Evolutionary conservation across 176 grass and related monocot species (phyloP).

Genomic region (Paspalum vaginatum): DNA sequence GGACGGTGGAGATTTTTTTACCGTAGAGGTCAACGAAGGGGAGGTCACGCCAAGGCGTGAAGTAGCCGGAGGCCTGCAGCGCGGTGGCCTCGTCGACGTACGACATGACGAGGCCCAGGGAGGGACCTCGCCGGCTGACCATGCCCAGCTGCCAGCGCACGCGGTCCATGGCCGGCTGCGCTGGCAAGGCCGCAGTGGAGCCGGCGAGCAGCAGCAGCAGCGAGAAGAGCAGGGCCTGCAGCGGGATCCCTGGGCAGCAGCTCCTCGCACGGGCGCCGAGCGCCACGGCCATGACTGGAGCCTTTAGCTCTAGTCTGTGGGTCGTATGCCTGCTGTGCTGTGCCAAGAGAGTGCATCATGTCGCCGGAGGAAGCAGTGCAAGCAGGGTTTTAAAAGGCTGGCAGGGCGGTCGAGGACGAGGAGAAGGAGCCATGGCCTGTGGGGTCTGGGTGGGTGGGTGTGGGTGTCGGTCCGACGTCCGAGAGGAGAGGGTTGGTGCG

Average conservation of each 20-base stretch:
- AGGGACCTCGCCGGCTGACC: conserved; percentile 50
- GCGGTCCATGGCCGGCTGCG: conserved; percentile 29
- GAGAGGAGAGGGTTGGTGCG: no score
- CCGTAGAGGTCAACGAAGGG: conserved; percentile 84
- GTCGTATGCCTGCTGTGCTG: background rate
- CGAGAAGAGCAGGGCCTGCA: conserved; percentile 38
- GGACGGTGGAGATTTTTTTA: conserved; percentile 24
- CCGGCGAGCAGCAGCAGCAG: conserved; percentile 32
- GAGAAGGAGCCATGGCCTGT: background rate
- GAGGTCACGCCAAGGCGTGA: conserved; percentile 42
- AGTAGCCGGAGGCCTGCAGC: conserved; percentile 66
- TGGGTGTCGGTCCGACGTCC: no score
- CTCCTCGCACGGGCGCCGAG: conserved; percentile 10
- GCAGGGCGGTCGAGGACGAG: no score
- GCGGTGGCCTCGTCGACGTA: conserved; percentile 66
- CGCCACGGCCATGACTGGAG: conserved; percentile 14
- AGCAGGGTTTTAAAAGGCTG: no score
- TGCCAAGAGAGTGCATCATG: no score
- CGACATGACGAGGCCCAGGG: conserved; percentile 78
- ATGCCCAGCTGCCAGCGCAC: conserved; percentile 43
- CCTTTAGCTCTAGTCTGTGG: background rate
- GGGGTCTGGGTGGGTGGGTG: no score
- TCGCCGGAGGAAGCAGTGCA: no score
- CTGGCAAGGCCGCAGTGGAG: conserved; percentile 11
- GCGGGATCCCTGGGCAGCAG: background rate